Evolutionary conservation across 768 basidiomycete species (phyloP).

Genomic region (Calocybe indica): DNA sequence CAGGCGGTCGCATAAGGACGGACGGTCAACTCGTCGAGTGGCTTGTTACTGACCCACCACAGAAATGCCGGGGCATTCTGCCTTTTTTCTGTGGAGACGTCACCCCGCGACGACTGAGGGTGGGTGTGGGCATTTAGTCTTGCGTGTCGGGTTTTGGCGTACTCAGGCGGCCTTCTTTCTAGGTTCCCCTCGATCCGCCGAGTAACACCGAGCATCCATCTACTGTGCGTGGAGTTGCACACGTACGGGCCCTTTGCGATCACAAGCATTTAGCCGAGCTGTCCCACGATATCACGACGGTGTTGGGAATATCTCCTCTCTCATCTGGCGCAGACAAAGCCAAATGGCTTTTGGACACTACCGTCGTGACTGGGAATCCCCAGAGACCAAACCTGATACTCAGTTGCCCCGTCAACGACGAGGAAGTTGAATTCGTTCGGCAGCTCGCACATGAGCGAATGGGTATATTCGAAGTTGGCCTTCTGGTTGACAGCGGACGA

Average conservation of each 20-base stretch:
- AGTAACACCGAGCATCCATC: slow-evolving; percentile 47
- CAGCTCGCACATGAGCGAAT: slow-evolving; percentile 11
- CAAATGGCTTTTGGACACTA: slow-evolving; percentile 39
- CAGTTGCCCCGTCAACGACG: slow-evolving; percentile 25
- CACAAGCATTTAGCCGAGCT: slow-evolving; percentile 19
- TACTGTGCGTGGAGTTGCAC: slow-evolving; percentile 40
- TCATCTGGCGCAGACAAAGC: slow-evolving; percentile 16
- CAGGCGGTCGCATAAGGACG: slow-evolving; percentile 48
- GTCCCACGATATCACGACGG: slow-evolving; percentile 36
- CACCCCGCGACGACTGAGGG: slow-evolving; percentile 54
- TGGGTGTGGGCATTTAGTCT: slow-evolving; percentile 25
- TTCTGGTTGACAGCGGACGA: slow-evolving; percentile 29
- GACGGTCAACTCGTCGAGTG: slow-evolving; percentile 56
- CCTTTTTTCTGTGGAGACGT: slow-evolving; percentile 78
- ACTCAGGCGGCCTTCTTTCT: not conserved
- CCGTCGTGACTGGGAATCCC: slow-evolving; percentile 8
- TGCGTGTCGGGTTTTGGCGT: not conserved
- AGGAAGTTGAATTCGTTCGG: slow-evolving; percentile 25
- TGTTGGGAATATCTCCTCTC: slow-evolving; percentile 37
- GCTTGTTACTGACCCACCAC: slow-evolving; percentile 41
- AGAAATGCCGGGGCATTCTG: slow-evolving; percentile 24
- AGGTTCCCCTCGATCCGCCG: slow-evolving; percentile 47
- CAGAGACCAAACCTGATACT: slow-evolving; percentile 24
- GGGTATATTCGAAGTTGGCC: slow-evolving; percentile 50
- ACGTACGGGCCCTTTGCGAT: slow-evolving; percentile 36